phyloP scores from a whole-genome alignment of 306 rosid species.

The Echinosophora koreensis region DNA sequence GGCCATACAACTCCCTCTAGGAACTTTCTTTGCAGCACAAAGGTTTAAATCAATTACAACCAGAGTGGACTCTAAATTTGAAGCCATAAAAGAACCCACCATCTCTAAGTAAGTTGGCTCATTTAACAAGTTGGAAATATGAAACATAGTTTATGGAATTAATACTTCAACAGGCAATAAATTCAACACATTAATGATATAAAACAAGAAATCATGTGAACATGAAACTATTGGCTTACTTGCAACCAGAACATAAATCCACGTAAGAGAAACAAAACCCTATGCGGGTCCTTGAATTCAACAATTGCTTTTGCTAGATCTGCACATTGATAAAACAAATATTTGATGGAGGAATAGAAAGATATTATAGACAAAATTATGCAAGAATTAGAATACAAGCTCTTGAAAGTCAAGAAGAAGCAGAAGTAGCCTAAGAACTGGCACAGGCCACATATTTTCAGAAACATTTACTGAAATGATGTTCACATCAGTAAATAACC shows the following conservation, averaged over 20 bases:
- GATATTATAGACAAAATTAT: conserved; percentile 28
- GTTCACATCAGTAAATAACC: conserved; percentile 22
- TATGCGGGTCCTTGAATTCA: conserved; percentile 50
- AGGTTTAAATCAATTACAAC: conserved; percentile 17
- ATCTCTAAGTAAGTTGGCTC: conserved; percentile 13
- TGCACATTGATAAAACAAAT: conserved; percentile 53
- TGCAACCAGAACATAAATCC: conserved; percentile 81
- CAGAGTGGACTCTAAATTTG: conserved; percentile 6
- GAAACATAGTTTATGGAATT: neutral
- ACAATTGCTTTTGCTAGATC: conserved; percentile 55
- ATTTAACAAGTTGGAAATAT: conserved; percentile 3
- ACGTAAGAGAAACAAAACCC: conserved; percentile 68
- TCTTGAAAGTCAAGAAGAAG: conserved; percentile 12
- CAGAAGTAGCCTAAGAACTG: conserved; percentile 19
- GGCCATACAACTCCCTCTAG: too few relatives aligned
- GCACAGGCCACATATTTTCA: conserved; percentile 30
- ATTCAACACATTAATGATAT: neutral
- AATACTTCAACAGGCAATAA: conserved; percentile 8
- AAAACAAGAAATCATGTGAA: conserved; percentile 32
- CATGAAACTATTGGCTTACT: conserved; percentile 56
- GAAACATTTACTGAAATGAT: conserved; percentile 22
- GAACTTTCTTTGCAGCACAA: too few relatives aligned
- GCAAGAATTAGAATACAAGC: conserved; percentile 11
- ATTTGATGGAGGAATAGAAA: conserved; percentile 10
- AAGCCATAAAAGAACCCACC: neutral